Conservation (phyloP, 1,284 basidiomycete genomes). For the Cystobasidium slooffiae region DNA sequence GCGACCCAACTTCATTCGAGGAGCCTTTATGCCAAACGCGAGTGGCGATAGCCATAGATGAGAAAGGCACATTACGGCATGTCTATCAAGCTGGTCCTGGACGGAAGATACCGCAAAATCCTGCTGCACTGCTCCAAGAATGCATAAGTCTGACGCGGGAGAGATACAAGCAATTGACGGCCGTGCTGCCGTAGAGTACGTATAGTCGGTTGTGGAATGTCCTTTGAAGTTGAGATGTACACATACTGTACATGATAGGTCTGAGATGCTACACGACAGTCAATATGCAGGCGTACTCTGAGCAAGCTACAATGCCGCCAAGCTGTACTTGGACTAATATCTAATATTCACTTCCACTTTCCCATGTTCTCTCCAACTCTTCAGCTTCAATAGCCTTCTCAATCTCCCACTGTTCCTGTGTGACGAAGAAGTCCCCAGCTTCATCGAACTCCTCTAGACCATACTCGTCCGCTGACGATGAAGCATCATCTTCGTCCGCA, state of each 20-base stretch:
- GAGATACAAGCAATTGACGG: conserved; percentile 50
- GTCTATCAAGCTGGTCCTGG: conserved; percentile 65
- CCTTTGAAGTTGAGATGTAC: too few species aligned
- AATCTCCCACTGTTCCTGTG: conserved; percentile 51
- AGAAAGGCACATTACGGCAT: conserved; percentile 61
- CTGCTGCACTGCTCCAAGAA: conserved; percentile 53
- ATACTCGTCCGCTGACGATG: conserved; percentile 11
- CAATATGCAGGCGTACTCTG: background rate
- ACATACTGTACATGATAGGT: too few species aligned
- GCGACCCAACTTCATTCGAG: conserved; percentile 67
- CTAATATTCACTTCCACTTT: conserved; percentile 39
- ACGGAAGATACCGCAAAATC: conserved; percentile 60
- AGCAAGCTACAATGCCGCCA: background rate
- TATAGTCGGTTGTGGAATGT: too few species aligned
- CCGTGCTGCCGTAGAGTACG: background rate
- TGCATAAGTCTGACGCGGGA: conserved; percentile 55
- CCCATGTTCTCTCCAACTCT: conserved; percentile 61
- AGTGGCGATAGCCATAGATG: conserved; percentile 69
- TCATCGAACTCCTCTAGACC: conserved; percentile 16
- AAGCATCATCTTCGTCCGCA: conserved; percentile 24
- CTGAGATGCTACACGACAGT: too few species aligned
- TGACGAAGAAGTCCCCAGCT: conserved; percentile 33
- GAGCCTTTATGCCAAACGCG: conserved; percentile 77
- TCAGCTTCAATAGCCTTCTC: conserved; percentile 58
- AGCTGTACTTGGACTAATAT: background rate